These are phyloP conservation scores for Candida arabinofermentans DNA, from an alignment of 805 yeast genomes.

Conservation along the genomic window DNA sequence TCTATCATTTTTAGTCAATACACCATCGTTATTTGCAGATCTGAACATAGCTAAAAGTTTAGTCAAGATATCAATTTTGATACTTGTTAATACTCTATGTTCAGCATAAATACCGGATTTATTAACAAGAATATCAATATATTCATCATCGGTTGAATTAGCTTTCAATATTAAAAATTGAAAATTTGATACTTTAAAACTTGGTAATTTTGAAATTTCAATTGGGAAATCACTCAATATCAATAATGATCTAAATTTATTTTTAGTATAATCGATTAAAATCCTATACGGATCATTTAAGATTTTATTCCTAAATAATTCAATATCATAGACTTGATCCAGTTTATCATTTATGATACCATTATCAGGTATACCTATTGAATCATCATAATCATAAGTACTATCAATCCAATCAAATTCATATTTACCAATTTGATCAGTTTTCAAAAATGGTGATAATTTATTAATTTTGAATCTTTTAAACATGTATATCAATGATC, in stretches of 20 bases:
- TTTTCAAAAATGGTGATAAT: slow-evolving; percentile 38
- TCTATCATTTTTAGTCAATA: slow-evolving; percentile 37
- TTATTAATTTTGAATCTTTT: slow-evolving; percentile 44
- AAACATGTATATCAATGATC: slow-evolving; percentile 55
- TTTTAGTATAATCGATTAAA: slow-evolving; percentile 61
- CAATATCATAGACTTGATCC: slow-evolving; percentile 51
- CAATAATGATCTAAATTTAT: slow-evolving; percentile 60
- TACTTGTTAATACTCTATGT: slow-evolving; percentile 40
- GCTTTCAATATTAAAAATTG: slow-evolving; percentile 38
- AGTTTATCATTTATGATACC: slow-evolving; percentile 36
- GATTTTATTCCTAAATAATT: slow-evolving; percentile 38
- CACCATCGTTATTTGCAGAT: background rate
- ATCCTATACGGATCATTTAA: slow-evolving; percentile 60
- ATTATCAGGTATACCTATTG: slow-evolving; percentile 7
- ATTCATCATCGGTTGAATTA: slow-evolving; percentile 40
- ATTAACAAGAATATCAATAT: slow-evolving; percentile 39
- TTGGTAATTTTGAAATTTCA: slow-evolving; percentile 30
- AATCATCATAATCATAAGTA: background rate
- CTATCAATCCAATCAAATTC: slow-evolving; percentile 18
- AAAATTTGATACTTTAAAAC: slow-evolving; percentile 24
- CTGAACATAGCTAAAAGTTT: slow-evolving; percentile 26
- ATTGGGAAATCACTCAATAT: slow-evolving; percentile 49
- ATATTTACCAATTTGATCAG: slow-evolving; percentile 26
- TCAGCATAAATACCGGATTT: slow-evolving; percentile 53
- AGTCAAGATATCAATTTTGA: slow-evolving; percentile 38